Conservation (phyloP, 176 grass and related monocot species). For the Aegilops tauschii region DNA sequence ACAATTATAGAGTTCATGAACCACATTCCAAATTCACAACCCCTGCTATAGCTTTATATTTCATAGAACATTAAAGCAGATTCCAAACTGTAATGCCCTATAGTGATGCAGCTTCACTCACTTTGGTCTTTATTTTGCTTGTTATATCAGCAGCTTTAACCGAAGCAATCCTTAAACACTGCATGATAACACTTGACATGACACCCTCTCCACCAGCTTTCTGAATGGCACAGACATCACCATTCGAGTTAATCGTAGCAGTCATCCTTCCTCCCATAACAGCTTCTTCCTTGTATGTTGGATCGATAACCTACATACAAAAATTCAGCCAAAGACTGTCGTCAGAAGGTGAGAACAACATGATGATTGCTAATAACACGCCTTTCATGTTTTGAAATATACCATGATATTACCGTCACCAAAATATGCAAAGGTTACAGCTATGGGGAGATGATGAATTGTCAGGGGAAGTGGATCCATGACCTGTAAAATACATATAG, state of each 20-base stretch:
- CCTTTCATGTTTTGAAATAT: conserved; percentile 23
- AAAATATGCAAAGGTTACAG: conserved; percentile 96
- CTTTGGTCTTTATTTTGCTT: conserved; percentile 80
- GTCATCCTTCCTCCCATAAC: conserved; percentile 95
- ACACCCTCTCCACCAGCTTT: conserved; percentile 90
- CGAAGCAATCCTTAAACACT: conserved; percentile 83
- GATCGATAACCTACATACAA: conserved; percentile 76
- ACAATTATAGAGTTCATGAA: not conserved
- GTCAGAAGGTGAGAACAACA: not conserved
- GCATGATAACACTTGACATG: conserved; percentile 80
- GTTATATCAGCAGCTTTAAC: conserved; percentile 89
- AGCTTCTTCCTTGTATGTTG: conserved; percentile 94
- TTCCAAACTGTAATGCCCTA: conserved; percentile 6
- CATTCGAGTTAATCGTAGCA: conserved; percentile 81
- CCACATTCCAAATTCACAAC: not conserved
- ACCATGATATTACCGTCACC: conserved; percentile 82
- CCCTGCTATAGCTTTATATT: not conserved
- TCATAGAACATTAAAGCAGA: not conserved
- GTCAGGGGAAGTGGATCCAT: conserved; percentile 83
- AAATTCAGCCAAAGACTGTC: conserved; percentile 10
- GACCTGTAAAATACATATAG: conserved; percentile 60
- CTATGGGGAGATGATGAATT: conserved; percentile 90
- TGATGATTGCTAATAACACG: not conserved
- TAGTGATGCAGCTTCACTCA: conserved; percentile 34
- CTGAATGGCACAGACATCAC: conserved; percentile 91